Base-by-base conservation (phyloP, 768 basidiomycete species). In the Boletus sp. region DNA sequence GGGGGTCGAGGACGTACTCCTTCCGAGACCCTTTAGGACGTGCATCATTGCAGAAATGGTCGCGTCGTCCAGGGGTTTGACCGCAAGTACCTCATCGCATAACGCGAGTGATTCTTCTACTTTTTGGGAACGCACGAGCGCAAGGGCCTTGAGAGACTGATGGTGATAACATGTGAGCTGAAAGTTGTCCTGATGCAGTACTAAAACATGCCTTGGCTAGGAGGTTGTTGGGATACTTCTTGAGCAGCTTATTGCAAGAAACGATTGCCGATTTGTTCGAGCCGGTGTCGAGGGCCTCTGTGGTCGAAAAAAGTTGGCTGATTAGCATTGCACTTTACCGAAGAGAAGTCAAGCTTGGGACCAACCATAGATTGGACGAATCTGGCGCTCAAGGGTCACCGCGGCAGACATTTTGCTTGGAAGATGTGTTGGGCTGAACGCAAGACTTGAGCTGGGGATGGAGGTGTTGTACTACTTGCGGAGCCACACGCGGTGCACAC, bases 191-290 rank as follows among this genome's bases (percentile, higher is more conserved):
- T 2, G n/a, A 42, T 6, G 39, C 33, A 24, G 36, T 14, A 40
- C 20, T 8, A 14, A 29, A 18, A 61, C 61, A 24, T 56, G 83
- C 92, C 80, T 90, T 91, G 67, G 90, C 72, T 33, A 92, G 76
- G 42, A 82, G 77, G 70, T 83, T 88, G 69, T 81, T 84, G 29
- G 89, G 87, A 64, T 91, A 82, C 75, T 92, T 94, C 74, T 92
- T 94, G 62, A 94, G 80, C 30, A 94, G 71, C 73, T 94, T 94
- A 72, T 92, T 93, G 75, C 91, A 92, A 8, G 85, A 79, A 40
- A 91, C 84, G 53, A 94, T 81, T 18, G 92, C 92, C 39, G 89
- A 85, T 76, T 94, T 94, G 77, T 89, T 90, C 14, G 90, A 90
- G 47, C 88, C 87, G 45, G 84, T 89, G 75, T 94, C 92, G 60